Evolutionary conservation across 208 protist genomes (phyloP), one percentile per base, ranked within the genome.

Genomic region (Porcisia hertigi): DNA sequence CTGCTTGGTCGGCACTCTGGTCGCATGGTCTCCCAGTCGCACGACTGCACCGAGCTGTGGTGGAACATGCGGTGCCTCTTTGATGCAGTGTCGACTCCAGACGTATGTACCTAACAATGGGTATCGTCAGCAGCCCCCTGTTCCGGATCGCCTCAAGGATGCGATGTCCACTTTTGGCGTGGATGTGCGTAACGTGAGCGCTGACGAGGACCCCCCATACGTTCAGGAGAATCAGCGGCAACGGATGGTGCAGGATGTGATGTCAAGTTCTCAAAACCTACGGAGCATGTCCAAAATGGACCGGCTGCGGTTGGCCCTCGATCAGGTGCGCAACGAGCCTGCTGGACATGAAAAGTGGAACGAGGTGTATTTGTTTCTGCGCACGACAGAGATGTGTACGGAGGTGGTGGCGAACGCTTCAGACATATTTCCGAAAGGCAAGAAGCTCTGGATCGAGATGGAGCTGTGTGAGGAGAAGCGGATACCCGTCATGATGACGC

Each of bases 361-460:
- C 54, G 92, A 96, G 71, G 89, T 94, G 43, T 96, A 96, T 73
- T 77, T 95, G 47, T 96, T 96, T 79, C 80, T 96, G 70, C 94
- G 94, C 72, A 97, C 92, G 20, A 94, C 91, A 41, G 91, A 97
- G 82, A 89, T 96, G 87, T 93, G 90, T 80, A 84, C 79, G 12
- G 94, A 97, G 79, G 62, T 97, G 47, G 57, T 85, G 45, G 60
- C 71, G 36, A 85, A 85, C 71, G 70, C 71, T 0, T 79, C 75
- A 23, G 94, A 97, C 75, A 81, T 92, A 1, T 94, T 96, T 69
- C 90, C 90, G 11, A 89, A 88, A 45, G 94, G 92, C 1, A 81
- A 89, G 55, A 96, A 95, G 71, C 79, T 97, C 45, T 97, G 90
- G 89, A 86, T 97, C 60, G 92, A 97, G 81, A 70, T 97, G 63